Evolutionary conservation across 1,139 yeast species (phyloP), one percentile per base, ranked within the genome.

Genomic region (Hansenula sp.): DNA sequence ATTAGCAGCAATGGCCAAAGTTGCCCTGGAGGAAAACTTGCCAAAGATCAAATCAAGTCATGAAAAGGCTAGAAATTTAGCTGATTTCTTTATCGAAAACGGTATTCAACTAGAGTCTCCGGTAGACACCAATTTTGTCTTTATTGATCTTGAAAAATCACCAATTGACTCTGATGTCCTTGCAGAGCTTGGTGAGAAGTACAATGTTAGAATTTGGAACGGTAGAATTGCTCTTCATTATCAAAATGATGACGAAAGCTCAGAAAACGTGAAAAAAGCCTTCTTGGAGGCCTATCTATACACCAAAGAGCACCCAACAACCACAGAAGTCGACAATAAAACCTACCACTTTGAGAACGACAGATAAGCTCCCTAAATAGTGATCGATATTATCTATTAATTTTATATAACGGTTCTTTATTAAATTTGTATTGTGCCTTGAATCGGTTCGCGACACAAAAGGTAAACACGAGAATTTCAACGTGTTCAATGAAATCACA

Each of bases 81-180:
- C 80, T 10, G 56, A 65, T 24, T 71, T 73, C 50, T 68, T 80
- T 46, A 55, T 62, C 13, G 60, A 60, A 26, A 53, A 66, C 66
- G 78, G 79, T 4, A 67, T 80, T 40, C 55, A 62, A 17, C 64
- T 82, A 44, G 75, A 70, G 46, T 69, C 73, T 28, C 94, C 95
- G 0, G 82, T 76, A 2, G 76, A 86, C 43, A 82, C 95, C 9
- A 85, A 79, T 59, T 82, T 87, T 62, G 82, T 85, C 13, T 84
- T 85, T 56, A 53, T 85, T 31, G 88, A 86, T 56, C 59, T 72
- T 37, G 66, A 62, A 39, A 67, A 66, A 32, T 71, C 76, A 44
- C 72, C 72, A 25, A 71, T 85, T 57, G 73, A 79, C 52, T 68
- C 75, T 8, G 65, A 60, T 2, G 56, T 66, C 31, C 66, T 82